Evolutionary conservation across 2,329 filamentous ascomycete genomes (phyloP), one percentile per base, ranked within the genome.

Genomic region (Ramularia endophylla): DNA sequence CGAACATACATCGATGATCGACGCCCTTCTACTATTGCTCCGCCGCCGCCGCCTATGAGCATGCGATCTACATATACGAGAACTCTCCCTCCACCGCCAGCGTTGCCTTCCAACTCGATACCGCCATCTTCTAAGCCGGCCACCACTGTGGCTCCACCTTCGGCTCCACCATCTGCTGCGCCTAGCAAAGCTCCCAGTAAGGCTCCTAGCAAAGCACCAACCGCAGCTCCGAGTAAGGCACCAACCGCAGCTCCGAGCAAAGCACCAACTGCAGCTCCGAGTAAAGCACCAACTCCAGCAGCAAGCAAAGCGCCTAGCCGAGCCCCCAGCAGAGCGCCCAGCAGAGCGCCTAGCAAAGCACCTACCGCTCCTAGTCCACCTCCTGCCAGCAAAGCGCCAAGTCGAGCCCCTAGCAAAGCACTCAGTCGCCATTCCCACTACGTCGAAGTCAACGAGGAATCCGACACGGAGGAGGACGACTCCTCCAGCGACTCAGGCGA

Each of bases 361-460:
- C 30, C 38, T 15, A 38, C 20, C n/a, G 30, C 38, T 34, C 30
- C 38, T 15, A 38, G 20, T 16, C 22, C 36, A 12, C 36, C 36
- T 3, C 38, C 19, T 22, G 25, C 17, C n/a, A 36, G 28, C 11
- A 40, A 40, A 40, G 38, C 38, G 8, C 19, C 38, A 13, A 43
- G 41, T 28, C 40, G 36, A 33, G 28, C 37, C n/a, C 8, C 19
- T n/a, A 33, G 27, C 8, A 43, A 44, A 38, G 44, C 44, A 31
- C 41, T 41, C 22, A 41, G 41, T n/a, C 32, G 32, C 37, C 45
- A 54, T 47, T 53, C 59, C 44, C 66, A 70, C 47, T 70, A 70
- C 40, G 67, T 72, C 37, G 65, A 72, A 51, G 69, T 72, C 28
- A 62, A 62, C 13, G 56, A 60, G 7, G 43, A 44, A 51, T 36